Conservation (phyloP, 1,284 basidiomycete genomes). For the Ganoderma sinense region DNA sequence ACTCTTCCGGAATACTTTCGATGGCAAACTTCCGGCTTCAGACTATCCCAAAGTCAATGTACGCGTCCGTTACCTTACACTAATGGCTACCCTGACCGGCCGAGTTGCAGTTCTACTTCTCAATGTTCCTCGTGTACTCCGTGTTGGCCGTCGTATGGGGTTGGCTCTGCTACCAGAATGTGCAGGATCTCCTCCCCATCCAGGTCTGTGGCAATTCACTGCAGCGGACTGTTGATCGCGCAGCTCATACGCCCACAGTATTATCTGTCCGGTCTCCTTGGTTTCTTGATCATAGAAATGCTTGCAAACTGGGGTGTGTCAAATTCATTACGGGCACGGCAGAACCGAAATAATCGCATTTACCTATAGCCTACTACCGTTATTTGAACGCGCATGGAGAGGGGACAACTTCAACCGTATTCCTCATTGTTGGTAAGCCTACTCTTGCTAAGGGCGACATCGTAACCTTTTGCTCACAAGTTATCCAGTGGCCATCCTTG, state of each 20-base stretch:
- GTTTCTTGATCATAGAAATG: conserved; percentile 94
- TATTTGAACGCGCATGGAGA: conserved; percentile 92
- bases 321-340: conserved; percentile 7
- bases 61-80: conserved; percentile 38
- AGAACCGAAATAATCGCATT: not conserved
- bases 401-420: conserved; percentile 77
- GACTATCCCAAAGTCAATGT: conserved; percentile 99
- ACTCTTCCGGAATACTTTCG: conserved; percentile 89
- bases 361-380: conserved; percentile 74
- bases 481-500: conserved; percentile 81
- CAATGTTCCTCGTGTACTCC: conserved; percentile 82
- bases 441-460: not conserved
- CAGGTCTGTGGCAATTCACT: conserved; percentile 58
- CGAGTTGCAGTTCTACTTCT: conserved; percentile 81
- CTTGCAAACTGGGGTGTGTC: conserved; percentile 82
- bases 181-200: conserved; percentile 85
- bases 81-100: not conserved
- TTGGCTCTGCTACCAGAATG: conserved; percentile 84
- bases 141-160: conserved; percentile 81
- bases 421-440: conserved; percentile 82
- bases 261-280: conserved; percentile 93
- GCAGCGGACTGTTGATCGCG: too few relatives aligned
- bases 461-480: not conserved
- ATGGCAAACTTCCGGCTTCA: conserved; percentile 89
- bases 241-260: conserved; percentile 58